Evolutionary conservation across 2,329 filamentous ascomycete species (phyloP).

Genomic region (Trichocomaceae sp.): DNA sequence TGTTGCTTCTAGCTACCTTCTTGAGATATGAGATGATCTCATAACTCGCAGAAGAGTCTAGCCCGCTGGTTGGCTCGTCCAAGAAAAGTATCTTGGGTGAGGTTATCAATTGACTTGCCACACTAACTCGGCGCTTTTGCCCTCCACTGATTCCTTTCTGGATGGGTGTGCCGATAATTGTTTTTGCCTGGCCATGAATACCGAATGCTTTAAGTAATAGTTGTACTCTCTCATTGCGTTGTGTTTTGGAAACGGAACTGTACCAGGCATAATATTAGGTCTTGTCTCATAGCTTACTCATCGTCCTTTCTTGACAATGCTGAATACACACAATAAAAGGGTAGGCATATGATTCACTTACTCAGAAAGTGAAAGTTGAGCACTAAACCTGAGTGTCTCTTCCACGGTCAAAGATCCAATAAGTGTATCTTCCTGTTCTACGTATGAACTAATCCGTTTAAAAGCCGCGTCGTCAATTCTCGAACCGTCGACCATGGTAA

Average conservation of each 20-base stretch:
- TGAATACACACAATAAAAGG: neutral
- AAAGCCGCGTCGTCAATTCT: slow-evolving; percentile 50
- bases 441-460: slow-evolving; percentile 64
- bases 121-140: slow-evolving; percentile 72
- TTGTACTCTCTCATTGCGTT: slow-evolving; percentile 58
- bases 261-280: neutral
- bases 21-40: slow-evolving; percentile 72
- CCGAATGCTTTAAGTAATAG: slow-evolving; percentile 66
- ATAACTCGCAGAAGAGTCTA: slow-evolving; percentile 69
- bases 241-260: slow-evolving; percentile 47
- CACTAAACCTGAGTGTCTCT: slow-evolving; percentile 73
- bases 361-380: slow-evolving; percentile 57
- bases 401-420: slow-evolving; percentile 73
- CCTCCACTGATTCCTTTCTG: slow-evolving; percentile 78
- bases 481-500: slow-evolving; percentile 58
- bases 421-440: slow-evolving; percentile 82
- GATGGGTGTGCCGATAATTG: slow-evolving; percentile 73
- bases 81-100: slow-evolving; percentile 74
- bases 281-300: neutral
- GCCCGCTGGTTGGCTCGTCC: slow-evolving; percentile 75
- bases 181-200: slow-evolving; percentile 60
- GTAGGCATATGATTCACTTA: slow-evolving; percentile 23
- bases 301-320: neutral
- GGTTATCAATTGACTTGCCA: slow-evolving; percentile 75
- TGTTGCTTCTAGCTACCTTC: slow-evolving; percentile 58